Percentiles rank a stretch among this genome's conserved stretches.
phyloP scores from a whole-genome alignment of 2,329 filamentous ascomycete genomes.

The Fusarium sp. region DNA sequence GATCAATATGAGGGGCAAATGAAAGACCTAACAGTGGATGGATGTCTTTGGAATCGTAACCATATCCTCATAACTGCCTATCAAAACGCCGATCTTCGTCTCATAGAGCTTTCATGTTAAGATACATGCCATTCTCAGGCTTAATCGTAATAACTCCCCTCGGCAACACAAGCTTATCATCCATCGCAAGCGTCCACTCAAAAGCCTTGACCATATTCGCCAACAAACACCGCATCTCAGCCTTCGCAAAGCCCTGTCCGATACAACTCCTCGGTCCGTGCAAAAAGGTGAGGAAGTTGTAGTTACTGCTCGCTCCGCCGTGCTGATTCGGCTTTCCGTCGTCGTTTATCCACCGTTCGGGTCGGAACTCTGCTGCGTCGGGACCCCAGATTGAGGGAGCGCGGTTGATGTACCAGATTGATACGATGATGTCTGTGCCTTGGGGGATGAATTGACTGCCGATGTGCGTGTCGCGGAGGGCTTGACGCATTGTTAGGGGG shows the following conservation, averaged over 20 bases:
- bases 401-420: constrained; percentile 71
- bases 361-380: constrained; percentile 74
- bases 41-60: not conserved
- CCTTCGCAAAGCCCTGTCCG: constrained; percentile 77
- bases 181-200: constrained; percentile 66
- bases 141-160: constrained; percentile 73
- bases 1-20: not conserved
- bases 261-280: constrained; percentile 88
- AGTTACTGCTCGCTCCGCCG: constrained; percentile 77
- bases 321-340: constrained; percentile 67
- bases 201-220: constrained; percentile 75
- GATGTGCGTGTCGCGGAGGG: constrained; percentile 67
- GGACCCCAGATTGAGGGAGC: constrained; percentile 73
- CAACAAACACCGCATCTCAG: constrained; percentile 79
- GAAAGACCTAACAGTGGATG: too few species aligned
- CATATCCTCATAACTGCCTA: not conserved
- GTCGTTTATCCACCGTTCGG: constrained; percentile 72
- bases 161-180: constrained; percentile 69
- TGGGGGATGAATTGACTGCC: constrained; percentile 71
- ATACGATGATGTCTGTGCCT: constrained; percentile 71
- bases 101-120: constrained; percentile 54
- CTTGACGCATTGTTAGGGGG: constrained; percentile 71
- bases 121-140: constrained; percentile 73
- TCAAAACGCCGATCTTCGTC: not conserved
- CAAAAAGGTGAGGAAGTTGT: constrained; percentile 80